Evolutionary conservation across 768 basidiomycete genomes (phyloP).

Genomic region (Leucosporidium scottii): DNA sequence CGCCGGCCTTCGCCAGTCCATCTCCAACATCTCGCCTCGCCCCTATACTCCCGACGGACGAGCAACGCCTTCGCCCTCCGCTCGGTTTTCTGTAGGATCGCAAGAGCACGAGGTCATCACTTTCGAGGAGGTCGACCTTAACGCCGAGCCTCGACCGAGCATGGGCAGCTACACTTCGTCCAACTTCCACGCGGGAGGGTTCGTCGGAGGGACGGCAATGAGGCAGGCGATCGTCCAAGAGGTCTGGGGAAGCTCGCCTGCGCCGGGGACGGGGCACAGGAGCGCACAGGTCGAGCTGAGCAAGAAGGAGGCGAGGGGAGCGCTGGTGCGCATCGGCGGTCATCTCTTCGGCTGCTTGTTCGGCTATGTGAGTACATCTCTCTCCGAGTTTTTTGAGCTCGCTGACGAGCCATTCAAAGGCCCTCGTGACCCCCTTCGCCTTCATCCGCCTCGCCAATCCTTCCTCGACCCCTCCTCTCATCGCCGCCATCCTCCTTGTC

Average conservation of each 20-base stretch:
- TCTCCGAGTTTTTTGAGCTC: neutral
- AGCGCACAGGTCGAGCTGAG: constrained; percentile 14
- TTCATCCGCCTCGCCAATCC: constrained; percentile 7
- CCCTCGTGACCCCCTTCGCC: constrained; percentile 18
- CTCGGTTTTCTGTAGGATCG: neutral
- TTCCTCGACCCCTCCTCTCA: neutral
- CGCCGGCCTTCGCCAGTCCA: constrained; percentile 1
- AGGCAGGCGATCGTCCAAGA: constrained; percentile 11
- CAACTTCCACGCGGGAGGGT: constrained; percentile 12
- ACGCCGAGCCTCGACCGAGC: neutral
- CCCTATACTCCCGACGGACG: too few species aligned
- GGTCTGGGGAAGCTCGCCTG: constrained; percentile 6
- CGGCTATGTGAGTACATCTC: constrained; percentile 13
- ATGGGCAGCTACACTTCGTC: constrained; percentile 15
- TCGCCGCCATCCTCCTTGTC: constrained; percentile 15
- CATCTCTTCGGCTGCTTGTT: constrained; percentile 8
- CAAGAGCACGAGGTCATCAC: neutral
- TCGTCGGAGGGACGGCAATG: constrained; percentile 11
- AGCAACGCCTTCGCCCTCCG: too few species aligned
- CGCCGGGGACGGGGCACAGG: constrained; percentile 14
- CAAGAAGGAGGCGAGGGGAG: constrained; percentile 14
- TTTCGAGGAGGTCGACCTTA: neutral
- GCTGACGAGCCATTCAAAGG: constrained; percentile 5
- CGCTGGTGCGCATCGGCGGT: constrained; percentile 24
- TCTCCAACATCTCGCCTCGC: too few species aligned